phyloP scores from a whole-genome alignment of 2,329 filamentous ascomycete species.

The Nemania sp. region DNA sequence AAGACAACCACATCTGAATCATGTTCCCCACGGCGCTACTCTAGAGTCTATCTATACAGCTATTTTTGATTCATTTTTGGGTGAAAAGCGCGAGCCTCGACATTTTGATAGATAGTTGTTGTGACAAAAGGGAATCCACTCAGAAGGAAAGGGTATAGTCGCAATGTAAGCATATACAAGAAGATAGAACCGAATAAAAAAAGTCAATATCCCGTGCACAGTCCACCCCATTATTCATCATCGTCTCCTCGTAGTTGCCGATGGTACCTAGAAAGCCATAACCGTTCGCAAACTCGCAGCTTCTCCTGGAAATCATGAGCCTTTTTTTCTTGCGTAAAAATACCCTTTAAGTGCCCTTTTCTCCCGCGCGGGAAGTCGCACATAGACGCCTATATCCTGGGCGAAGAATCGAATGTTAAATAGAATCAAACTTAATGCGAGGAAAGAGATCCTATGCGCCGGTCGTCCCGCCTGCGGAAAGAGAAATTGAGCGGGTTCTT shows the following conservation, averaged over 20 bases:
- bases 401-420: too few species aligned
- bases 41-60: constrained; percentile 9
- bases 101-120: not conserved
- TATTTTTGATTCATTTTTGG: not conserved
- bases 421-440: constrained; percentile 23
- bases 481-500: constrained; percentile 36
- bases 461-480: constrained; percentile 31
- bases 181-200: constrained; percentile 8
- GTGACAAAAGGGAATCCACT: too few species aligned
- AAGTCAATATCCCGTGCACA: not conserved
- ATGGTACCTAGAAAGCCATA: not conserved
- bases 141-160: constrained; percentile 23
- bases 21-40: constrained; percentile 1
- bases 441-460: constrained; percentile 27
- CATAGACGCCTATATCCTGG: too few species aligned
- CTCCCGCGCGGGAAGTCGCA: too few species aligned
- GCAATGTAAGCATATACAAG: constrained; percentile 19
- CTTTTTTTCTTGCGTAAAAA: too few species aligned
- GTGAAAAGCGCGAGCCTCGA: not conserved
- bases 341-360: too few species aligned
- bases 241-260: constrained; percentile 1
- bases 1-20: not conserved
- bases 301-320: too few species aligned
- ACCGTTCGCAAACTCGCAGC: not conserved
- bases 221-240: constrained; percentile 1